Evolutionary conservation across 768 basidiomycete species (phyloP).

Genomic region (Dictyophora rubrovolvata): DNA sequence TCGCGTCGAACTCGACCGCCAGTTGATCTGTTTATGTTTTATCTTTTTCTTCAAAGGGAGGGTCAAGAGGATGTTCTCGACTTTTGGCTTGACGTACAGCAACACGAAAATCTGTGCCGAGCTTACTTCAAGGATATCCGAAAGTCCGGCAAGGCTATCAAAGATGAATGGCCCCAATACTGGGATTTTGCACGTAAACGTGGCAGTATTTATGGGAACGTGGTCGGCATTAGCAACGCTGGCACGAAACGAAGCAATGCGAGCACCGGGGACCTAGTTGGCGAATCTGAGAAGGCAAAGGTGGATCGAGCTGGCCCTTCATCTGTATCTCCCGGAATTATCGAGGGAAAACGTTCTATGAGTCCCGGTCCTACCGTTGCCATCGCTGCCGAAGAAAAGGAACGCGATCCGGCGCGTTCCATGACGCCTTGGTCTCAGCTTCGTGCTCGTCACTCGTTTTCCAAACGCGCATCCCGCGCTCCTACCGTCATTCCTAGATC

Average conservation of each 20-base stretch:
- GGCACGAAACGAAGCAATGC: constrained; percentile 68
- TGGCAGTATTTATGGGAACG: constrained; percentile 88
- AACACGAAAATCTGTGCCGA: constrained; percentile 96
- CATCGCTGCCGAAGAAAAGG: constrained; percentile 22
- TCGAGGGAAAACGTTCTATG: constrained; percentile 36
- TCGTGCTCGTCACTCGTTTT: constrained; percentile 34
- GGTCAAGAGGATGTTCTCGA: constrained; percentile 94
- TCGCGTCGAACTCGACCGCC: constrained; percentile 86
- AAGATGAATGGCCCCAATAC: constrained; percentile 98
- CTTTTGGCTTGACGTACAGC: constrained; percentile 98
- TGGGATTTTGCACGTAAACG: constrained; percentile 88
- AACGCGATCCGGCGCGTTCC: constrained; percentile 41
- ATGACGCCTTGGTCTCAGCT: constrained; percentile 52
- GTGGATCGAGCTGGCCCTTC: constrained; percentile 30
- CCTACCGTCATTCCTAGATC: constrained; percentile 92
- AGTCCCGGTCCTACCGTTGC: constrained; percentile 52
- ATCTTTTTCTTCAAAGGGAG: constrained; percentile 87
- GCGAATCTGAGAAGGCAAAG: constrained; percentile 61
- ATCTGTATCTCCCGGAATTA: constrained; percentile 13
- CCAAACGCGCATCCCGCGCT: constrained; percentile 73
- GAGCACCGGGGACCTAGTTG: constrained; percentile 64
- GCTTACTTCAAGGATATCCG: constrained; percentile 99
- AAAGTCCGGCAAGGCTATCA: constrained; percentile 85
- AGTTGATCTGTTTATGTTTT: constrained; percentile 71
- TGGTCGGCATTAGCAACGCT: constrained; percentile 57